These are phyloP conservation scores for Metschnikowia lunata DNA, from an alignment of 805 yeast species.

Conservation along the genomic window DNA sequence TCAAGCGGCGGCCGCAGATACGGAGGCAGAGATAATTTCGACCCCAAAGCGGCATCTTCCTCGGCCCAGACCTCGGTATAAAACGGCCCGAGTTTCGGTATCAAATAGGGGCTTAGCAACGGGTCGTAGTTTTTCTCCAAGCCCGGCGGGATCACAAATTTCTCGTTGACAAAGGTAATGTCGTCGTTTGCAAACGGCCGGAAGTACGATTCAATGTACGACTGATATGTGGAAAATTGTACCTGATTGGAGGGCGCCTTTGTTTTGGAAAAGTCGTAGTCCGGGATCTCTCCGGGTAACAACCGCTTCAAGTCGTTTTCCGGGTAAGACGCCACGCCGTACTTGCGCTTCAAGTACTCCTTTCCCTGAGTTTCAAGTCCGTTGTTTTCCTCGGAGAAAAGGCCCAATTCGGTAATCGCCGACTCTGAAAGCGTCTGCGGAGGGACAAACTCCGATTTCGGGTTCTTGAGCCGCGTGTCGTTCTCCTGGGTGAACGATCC, in stretches of 20 bases:
- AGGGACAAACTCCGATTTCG: slow-evolving; percentile 70
- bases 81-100: slow-evolving; percentile 81
- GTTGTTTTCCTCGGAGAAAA: slow-evolving; percentile 56
- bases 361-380: slow-evolving; percentile 65
- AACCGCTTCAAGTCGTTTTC: slow-evolving; percentile 65
- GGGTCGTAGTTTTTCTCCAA: slow-evolving; percentile 57
- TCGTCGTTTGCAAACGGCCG: slow-evolving; percentile 79
- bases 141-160: slow-evolving; percentile 52
- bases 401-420: slow-evolving; percentile 56
- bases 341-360: slow-evolving; percentile 69
- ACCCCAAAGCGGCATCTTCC: slow-evolving; percentile 55
- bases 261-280: slow-evolving; percentile 75
- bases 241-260: slow-evolving; percentile 79
- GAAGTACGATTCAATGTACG: slow-evolving; percentile 82
- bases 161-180: slow-evolving; percentile 61
- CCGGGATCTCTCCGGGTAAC: slow-evolving; percentile 86
- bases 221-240: slow-evolving; percentile 81
- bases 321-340: slow-evolving; percentile 90
- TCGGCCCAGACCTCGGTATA: slow-evolving; percentile 85
- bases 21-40: slow-evolving; percentile 46
- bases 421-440: slow-evolving; percentile 65
- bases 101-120: slow-evolving; percentile 61
- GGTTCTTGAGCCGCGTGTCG: slow-evolving; percentile 61
- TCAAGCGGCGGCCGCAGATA: slow-evolving; percentile 39
- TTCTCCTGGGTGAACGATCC: slow-evolving; percentile 47